Evolutionary conservation across 176 grass and related monocot genomes (phyloP).

Genomic region (Puya raimondii): DNA sequence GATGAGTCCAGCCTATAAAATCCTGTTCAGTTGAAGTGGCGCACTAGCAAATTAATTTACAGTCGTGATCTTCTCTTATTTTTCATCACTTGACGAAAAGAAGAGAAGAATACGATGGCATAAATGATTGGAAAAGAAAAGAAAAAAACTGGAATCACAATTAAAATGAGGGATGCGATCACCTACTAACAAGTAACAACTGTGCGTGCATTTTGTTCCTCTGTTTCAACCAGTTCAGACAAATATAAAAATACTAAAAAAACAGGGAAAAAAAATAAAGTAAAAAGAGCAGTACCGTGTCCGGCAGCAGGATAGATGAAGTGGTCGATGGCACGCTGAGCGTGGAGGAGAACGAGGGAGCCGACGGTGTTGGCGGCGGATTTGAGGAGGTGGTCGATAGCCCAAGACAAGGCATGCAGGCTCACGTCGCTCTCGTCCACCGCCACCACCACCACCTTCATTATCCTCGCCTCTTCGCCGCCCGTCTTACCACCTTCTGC

Average conservation of each 20-base stretch:
- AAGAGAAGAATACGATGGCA: background rate
- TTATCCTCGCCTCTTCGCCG: constrained; percentile 1
- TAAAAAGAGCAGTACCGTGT: constrained; percentile 27
- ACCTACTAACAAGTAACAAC: background rate
- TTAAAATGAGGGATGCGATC: background rate
- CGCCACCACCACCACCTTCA: constrained; percentile 49
- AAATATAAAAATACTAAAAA: background rate
- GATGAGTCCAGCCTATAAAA: too few species aligned
- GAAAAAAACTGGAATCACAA: background rate
- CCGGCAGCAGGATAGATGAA: constrained; percentile 58
- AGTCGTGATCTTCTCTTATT: too few species aligned
- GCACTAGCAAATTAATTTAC: too few species aligned
- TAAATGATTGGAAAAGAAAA: background rate
- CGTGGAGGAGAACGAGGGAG: constrained; percentile 64
- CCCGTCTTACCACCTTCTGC: background rate
- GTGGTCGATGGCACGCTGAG: constrained; percentile 36
- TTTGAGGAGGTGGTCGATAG: constrained; percentile 47
- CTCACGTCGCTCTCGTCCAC: constrained; percentile 85
- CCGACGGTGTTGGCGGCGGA: constrained; percentile 1
- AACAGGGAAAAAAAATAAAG: too few species aligned
- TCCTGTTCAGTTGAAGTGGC: too few species aligned
- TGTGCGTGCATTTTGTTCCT: background rate
- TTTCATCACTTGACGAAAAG: background rate
- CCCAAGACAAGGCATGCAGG: constrained; percentile 59
- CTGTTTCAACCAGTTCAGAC: too few species aligned